phyloP scores from a whole-genome alignment of 2,329 filamentous ascomycete genomes.

The Chaetomium sp. region DNA sequence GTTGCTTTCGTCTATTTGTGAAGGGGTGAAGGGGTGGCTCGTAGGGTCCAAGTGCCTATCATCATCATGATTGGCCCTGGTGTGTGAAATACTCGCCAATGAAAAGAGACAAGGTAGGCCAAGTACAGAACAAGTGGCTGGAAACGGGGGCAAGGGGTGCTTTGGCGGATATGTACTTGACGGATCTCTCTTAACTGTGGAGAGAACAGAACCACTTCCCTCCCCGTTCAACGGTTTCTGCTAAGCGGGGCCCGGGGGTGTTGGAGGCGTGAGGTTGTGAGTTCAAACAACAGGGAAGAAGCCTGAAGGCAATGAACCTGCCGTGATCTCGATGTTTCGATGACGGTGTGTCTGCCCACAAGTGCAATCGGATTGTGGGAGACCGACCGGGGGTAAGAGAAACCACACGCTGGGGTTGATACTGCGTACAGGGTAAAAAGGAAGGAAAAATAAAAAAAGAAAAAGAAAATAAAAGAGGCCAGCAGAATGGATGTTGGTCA shows the following conservation, averaged over 20 bases:
- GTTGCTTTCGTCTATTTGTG: conserved; percentile 27
- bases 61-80: conserved; percentile 42
- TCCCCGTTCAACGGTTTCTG: conserved; percentile 35
- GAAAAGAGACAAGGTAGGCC: conserved; percentile 27
- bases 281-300: conserved; percentile 15
- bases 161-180: conserved; percentile 31
- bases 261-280: conserved; percentile 14
- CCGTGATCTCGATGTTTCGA: conserved; percentile 10
- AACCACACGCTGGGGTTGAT: conserved; percentile 6
- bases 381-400: conserved; percentile 17
- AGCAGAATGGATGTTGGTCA: not conserved
- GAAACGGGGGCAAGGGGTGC: conserved; percentile 23
- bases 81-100: conserved; percentile 35
- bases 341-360: conserved; percentile 17
- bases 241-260: conserved; percentile 3
- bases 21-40: too few species aligned
- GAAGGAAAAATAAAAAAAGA: conserved; percentile 16
- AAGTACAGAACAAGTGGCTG: conserved; percentile 23
- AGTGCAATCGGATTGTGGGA: conserved; percentile 16
- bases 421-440: conserved; percentile 7
- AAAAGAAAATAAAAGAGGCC: not conserved
- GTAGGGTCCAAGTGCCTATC: too few species aligned
- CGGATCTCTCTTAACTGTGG: conserved; percentile 26
- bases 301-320: conserved; percentile 15
- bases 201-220: conserved; percentile 30